phyloP scores from a whole-genome alignment of 148 eudicot species.

The Agrostemma githago region DNA sequence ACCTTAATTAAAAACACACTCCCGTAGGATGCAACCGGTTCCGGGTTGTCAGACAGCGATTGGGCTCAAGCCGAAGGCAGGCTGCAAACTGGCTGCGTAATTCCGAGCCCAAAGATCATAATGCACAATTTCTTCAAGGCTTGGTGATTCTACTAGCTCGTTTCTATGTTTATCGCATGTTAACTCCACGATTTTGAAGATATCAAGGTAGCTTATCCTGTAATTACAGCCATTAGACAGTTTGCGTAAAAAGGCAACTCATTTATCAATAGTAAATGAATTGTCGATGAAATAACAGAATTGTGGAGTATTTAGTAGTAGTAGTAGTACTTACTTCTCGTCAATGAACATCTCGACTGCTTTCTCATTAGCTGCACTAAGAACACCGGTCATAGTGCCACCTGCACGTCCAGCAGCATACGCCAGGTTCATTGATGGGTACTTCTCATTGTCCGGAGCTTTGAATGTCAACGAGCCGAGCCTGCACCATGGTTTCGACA shows the following conservation, averaged over 20 bases:
- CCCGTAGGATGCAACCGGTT: background rate
- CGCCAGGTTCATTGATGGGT: slow-evolving; percentile 94
- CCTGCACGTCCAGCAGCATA: slow-evolving; percentile 95
- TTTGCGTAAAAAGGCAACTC: background rate
- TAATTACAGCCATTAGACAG: background rate
- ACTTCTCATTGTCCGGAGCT: slow-evolving; percentile 88
- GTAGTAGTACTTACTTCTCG: slow-evolving; percentile 55
- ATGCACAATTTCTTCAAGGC: slow-evolving; percentile 89
- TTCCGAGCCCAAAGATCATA: slow-evolving; percentile 93
- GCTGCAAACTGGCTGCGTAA: slow-evolving; percentile 66
- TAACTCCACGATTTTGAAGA: slow-evolving; percentile 87
- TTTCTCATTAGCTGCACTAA: slow-evolving; percentile 96
- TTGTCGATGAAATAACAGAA: slow-evolving; percentile 6
- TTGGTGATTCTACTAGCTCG: slow-evolving; percentile 65
- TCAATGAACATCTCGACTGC: slow-evolving; percentile 92
- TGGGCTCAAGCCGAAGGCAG: slow-evolving; percentile 47
- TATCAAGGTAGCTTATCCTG: slow-evolving; percentile 93
- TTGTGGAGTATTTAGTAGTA: too few species aligned
- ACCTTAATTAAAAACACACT: background rate
- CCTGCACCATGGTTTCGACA: slow-evolving; percentile 42
- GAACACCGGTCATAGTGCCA: slow-evolving; percentile 97
- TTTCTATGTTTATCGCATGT: slow-evolving; percentile 77
- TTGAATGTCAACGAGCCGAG: slow-evolving; percentile 85
- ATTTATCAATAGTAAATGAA: background rate
- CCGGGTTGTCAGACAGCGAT: slow-evolving; percentile 45